Evolutionary conservation across 305 asterid species (phyloP).

Genomic region (Plantago coronopus): DNA sequence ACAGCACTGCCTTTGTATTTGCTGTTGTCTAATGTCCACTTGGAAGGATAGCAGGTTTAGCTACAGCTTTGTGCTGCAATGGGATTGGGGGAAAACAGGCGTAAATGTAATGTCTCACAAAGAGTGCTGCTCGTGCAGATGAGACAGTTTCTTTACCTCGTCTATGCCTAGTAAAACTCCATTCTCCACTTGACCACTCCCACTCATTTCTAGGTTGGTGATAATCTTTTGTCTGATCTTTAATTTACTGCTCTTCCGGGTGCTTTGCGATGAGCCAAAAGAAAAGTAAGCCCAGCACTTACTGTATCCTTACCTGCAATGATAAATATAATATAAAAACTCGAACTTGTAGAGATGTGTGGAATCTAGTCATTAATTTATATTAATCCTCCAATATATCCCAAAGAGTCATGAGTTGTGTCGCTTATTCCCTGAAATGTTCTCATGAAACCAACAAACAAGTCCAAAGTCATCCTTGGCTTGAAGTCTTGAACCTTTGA

Average conservation of each 20-base stretch:
- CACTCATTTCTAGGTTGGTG: background rate
- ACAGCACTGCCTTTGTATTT: slow-evolving; percentile 18
- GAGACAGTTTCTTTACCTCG: slow-evolving; percentile 22
- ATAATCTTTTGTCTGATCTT: slow-evolving; percentile 23
- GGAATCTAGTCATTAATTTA: too few relatives aligned
- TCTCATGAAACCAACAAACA: slow-evolving; percentile 14
- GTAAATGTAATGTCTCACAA: slow-evolving; percentile 33
- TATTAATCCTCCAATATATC: too few relatives aligned
- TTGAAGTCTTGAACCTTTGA: background rate
- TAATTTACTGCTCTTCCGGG: slow-evolving; percentile 12
- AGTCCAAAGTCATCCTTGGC: background rate
- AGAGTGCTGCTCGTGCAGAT: slow-evolving; percentile 36
- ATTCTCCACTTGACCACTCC: slow-evolving; percentile 7
- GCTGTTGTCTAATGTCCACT: slow-evolving; percentile 26
- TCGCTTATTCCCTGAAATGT: background rate
- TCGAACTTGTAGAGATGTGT: too few relatives aligned
- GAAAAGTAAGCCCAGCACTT: slow-evolving; percentile 30
- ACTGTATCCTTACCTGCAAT: slow-evolving; percentile 31
- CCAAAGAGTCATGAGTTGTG: background rate
- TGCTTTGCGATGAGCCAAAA: slow-evolving; percentile 31
- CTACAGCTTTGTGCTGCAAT: slow-evolving; percentile 35
- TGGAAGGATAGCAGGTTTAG: slow-evolving; percentile 27
- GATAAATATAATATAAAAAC: slow-evolving; percentile 16
- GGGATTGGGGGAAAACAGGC: slow-evolving; percentile 41
- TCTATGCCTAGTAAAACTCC: slow-evolving; percentile 15